Evolutionary conservation across 768 basidiomycete genomes (phyloP).

Genomic region (Jaapia argillacea): DNA sequence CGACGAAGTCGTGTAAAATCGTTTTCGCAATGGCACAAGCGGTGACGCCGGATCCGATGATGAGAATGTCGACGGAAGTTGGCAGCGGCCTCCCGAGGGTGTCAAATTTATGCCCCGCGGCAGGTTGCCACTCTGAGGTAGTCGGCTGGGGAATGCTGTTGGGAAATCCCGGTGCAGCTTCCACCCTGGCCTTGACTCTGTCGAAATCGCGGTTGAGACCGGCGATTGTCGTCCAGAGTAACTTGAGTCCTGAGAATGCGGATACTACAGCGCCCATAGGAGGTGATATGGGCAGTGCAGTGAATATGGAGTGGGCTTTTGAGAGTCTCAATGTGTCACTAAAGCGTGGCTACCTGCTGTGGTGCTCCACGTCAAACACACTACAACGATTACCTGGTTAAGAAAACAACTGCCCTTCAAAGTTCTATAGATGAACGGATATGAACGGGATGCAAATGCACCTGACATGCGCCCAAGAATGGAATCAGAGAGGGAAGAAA

Average conservation of each 20-base stretch:
- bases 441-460: no score
- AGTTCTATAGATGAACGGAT: no score
- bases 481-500: no score
- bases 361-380: no score
- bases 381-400: no score
- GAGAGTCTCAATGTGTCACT: no score
- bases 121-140: conserved; percentile 19
- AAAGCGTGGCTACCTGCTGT: no score
- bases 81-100: conserved; percentile 23
- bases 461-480: no score
- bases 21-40: conserved; percentile 51
- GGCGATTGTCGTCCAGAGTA: neutral
- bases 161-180: conserved; percentile 5
- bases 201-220: neutral
- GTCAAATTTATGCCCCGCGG: neutral
- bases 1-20: conserved; percentile 31
- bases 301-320: no score
- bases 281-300: neutral
- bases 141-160: conserved; percentile 39
- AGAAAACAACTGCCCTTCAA: no score
- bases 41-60: conserved; percentile 74
- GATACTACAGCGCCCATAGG: neutral
- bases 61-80: conserved; percentile 49
- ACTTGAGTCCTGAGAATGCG: neutral
- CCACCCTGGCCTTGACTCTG: neutral